phyloP scores from a whole-genome alignment of 345 rosid genomes.

The Raphanus sativus region DNA sequence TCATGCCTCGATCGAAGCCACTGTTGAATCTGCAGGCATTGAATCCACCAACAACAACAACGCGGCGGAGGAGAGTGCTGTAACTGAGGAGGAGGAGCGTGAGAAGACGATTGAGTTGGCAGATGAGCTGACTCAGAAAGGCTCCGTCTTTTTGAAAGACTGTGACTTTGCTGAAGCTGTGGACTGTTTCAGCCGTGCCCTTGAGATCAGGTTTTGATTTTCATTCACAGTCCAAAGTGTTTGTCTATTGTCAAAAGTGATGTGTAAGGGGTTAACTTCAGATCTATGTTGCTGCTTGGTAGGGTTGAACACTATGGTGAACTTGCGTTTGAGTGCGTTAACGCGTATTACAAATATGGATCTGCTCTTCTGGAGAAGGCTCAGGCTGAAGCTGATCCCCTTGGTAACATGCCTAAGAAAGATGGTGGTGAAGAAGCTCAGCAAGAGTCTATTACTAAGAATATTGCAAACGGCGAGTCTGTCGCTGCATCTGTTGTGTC shows the following conservation, averaged over 20 bases:
- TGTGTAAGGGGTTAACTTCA: too few relatives aligned
- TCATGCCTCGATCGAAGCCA: slow-evolving; percentile 34
- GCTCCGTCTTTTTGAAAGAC: slow-evolving; percentile 57
- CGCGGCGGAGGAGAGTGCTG: slow-evolving; percentile 39
- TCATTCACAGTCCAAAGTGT: background rate
- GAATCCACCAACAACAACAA: slow-evolving; percentile 59
- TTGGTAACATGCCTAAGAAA: slow-evolving; percentile 72
- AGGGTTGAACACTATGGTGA: slow-evolving; percentile 81
- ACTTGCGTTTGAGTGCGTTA: slow-evolving; percentile 64
- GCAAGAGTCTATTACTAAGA: slow-evolving; percentile 35
- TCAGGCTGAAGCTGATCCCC: slow-evolving; percentile 89
- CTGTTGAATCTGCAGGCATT: slow-evolving; percentile 50
- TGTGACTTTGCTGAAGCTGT: slow-evolving; percentile 69
- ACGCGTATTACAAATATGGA: slow-evolving; percentile 79
- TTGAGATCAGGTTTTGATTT: slow-evolving; percentile 72
- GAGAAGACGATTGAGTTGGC: slow-evolving; percentile 67
- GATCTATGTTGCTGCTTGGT: too few relatives aligned
- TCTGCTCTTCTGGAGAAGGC: slow-evolving; percentile 78
- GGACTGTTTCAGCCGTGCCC: slow-evolving; percentile 90
- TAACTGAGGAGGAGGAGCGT: too few relatives aligned
- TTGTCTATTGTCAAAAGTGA: too few relatives aligned
- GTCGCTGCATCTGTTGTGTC: slow-evolving; percentile 49
- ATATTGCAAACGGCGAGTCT: slow-evolving; percentile 45
- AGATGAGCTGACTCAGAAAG: slow-evolving; percentile 62
- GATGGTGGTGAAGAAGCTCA: background rate